A percentile compares a stretch with the other conserved stretches of the same genome.
Evolutionary conservation across 2,329 filamentous ascomycete genomes (phyloP).

Genomic region (Hypomyces rosellus): DNA sequence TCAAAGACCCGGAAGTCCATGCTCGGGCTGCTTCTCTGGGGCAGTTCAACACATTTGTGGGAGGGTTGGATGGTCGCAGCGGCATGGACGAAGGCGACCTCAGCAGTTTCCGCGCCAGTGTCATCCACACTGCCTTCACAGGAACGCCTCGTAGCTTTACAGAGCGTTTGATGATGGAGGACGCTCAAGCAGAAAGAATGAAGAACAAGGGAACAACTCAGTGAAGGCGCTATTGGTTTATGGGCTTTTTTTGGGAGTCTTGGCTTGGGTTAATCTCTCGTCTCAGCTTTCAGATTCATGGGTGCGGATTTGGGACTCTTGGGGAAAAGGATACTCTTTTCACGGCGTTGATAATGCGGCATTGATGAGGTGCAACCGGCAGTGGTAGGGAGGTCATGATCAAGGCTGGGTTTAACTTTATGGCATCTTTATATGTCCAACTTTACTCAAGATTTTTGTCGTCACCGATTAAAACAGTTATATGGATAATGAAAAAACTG

Average conservation of each 20-base stretch:
- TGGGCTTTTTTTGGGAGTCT: slow-evolving; percentile 17
- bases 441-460: slow-evolving; percentile 5
- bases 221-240: slow-evolving; percentile 8
- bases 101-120: slow-evolving; percentile 37
- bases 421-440: neutral
- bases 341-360: slow-evolving; percentile 23
- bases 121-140: slow-evolving; percentile 33
- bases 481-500: slow-evolving; percentile 1
- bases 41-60: slow-evolving; percentile 45
- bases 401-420: neutral
- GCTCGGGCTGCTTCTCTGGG: slow-evolving; percentile 43
- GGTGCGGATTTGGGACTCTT: slow-evolving; percentile 17
- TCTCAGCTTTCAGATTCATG: slow-evolving; percentile 12
- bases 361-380: slow-evolving; percentile 1
- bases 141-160: slow-evolving; percentile 43
- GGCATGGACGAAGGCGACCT: slow-evolving; percentile 41
- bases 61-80: slow-evolving; percentile 45
- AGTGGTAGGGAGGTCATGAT: neutral
- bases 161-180: slow-evolving; percentile 44
- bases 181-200: slow-evolving; percentile 29
- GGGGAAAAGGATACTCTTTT: slow-evolving; percentile 17
- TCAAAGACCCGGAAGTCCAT: slow-evolving; percentile 43
- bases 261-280: slow-evolving; percentile 15
- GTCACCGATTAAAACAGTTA: slow-evolving; percentile 3
- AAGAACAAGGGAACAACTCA: slow-evolving; percentile 16